Evolutionary conservation across 139 green algal genomes (phyloP).

Genomic region (Chlamydomonas urium): DNA sequence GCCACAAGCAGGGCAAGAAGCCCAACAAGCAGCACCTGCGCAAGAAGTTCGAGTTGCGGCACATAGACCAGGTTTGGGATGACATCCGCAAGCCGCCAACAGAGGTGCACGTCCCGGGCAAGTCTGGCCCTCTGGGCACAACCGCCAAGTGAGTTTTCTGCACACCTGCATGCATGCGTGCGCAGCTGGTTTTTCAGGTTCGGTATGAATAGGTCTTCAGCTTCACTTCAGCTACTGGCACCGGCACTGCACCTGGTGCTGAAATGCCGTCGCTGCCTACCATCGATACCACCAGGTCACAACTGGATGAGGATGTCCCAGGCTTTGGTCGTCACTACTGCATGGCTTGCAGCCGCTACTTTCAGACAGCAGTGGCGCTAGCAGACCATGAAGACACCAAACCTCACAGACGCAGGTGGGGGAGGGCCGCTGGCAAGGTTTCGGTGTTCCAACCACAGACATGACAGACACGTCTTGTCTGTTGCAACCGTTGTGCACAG

Average conservation of each 20-base stretch:
- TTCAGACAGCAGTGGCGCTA: constrained; percentile 52
- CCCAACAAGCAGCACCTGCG: constrained; percentile 47
- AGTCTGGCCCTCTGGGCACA: constrained; percentile 63
- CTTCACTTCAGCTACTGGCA: neutral
- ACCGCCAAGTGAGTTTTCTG: constrained; percentile 51
- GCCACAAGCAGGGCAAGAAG: constrained; percentile 30
- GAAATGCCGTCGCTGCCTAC: neutral
- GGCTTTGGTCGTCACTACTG: constrained; percentile 66
- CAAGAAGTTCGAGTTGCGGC: constrained; percentile 54
- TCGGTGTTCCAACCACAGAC: neutral
- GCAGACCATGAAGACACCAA: constrained; percentile 60
- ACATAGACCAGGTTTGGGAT: constrained; percentile 83
- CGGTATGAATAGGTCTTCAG: neutral
- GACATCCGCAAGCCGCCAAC: constrained; percentile 62
- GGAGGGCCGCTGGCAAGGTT: neutral
- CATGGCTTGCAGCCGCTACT: constrained; percentile 57
- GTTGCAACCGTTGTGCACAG: neutral
- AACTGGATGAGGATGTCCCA: constrained; percentile 75
- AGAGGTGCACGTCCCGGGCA: constrained; percentile 53
- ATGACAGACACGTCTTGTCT: neutral
- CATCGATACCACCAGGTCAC: constrained; percentile 34
- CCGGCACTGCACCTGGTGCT: neutral
- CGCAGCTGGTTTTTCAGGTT: neutral
- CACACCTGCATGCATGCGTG: neutral
- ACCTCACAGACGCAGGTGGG: constrained; percentile 61